phyloP scores from a whole-genome alignment of 2,329 filamentous ascomycete genomes.

The Coniochaeta sp. region DNA sequence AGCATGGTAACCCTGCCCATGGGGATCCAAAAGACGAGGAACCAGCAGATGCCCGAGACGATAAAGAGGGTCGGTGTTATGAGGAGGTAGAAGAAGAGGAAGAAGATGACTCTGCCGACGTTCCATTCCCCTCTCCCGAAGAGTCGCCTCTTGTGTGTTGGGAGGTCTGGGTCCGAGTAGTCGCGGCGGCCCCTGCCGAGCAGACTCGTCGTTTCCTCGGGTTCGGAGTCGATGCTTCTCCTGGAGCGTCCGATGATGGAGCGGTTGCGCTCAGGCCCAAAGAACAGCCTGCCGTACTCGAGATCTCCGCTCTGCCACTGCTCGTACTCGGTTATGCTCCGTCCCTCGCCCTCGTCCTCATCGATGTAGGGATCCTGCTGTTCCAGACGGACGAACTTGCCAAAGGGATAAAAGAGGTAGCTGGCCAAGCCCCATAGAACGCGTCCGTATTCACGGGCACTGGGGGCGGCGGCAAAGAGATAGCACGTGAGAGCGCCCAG shows the following conservation, averaged over 20 bases:
- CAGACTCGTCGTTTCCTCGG: constrained; percentile 83
- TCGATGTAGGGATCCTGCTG: constrained; percentile 91
- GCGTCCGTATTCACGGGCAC: constrained; percentile 77
- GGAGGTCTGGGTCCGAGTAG: constrained; percentile 29
- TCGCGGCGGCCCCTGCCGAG: constrained; percentile 47
- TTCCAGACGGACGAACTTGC: constrained; percentile 88
- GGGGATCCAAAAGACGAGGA: constrained; percentile 94
- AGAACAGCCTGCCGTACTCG: constrained; percentile 92
- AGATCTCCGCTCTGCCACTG: constrained; percentile 98
- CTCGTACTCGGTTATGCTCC: constrained; percentile 97
- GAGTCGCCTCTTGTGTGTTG: constrained; percentile 67
- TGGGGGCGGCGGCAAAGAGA: constrained; percentile 69
- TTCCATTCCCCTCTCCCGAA: constrained; percentile 98
- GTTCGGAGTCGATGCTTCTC: constrained; percentile 77
- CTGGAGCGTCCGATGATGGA: constrained; percentile 82
- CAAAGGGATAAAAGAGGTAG: constrained; percentile 94
- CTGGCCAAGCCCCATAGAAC: constrained; percentile 77
- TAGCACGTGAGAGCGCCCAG: constrained; percentile 73
- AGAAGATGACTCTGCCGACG: constrained; percentile 89
- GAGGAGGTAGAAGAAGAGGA: constrained; percentile 89
- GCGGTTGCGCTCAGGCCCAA: constrained; percentile 71
- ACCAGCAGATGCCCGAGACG: constrained; percentile 86
- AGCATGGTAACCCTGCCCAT: constrained; percentile 95
- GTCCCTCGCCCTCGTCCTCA: constrained; percentile 90
- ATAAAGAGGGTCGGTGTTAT: constrained; percentile 80